Evolutionary conservation across 176 grass and related monocot species (phyloP), one percentile per base, ranked within the genome.

Genomic region (Triticum timopheevii): DNA sequence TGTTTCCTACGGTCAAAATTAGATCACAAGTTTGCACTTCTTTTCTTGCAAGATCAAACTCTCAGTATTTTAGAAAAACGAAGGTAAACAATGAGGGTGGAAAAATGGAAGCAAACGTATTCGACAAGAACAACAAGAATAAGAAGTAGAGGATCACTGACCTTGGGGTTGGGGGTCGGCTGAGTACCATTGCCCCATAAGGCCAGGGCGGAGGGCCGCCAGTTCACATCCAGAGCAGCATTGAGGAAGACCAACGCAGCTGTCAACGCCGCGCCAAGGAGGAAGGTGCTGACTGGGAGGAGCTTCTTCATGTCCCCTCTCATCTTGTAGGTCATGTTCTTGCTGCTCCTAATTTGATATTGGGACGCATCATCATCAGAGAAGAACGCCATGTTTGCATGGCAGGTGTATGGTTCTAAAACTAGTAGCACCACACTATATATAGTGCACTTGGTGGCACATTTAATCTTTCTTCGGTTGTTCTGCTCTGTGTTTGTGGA

Each of bases 231-330:
- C 76, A 54, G 15, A 3, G 85, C 50, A 11, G 81, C 81, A 54
- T 79, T 72, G 89, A 83, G 54, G 28, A 90, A 87, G 66, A 80
- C 28, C 27, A 87, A 17, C 4, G 81, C 81, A 17, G 38, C 76
- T 38, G 69, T 84, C n/a, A 87, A 13, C 1, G 61, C 81, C 5
- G 81, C 76, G 49, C 89, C 89, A 13, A 91, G 76, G 77, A 91
- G 69, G 85, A 91, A 87, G 69, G 85, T 30, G 69, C 75, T 76
- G 58, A 84, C 61, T 13, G 85, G 89, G 12, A 91, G 81, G 68
- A 73, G 76, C 61, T 75, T 91, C 61, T 17, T 28, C 68, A 13
- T 68, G 81, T 84, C 89, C 22, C 49, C 85, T 76, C 49, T 87
- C 68, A n/a, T 38, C 45, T 84, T 87, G 77, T 6, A 80, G 58